A percentile compares a stretch with the other conserved stretches of the same genome.
phyloP scores from a whole-genome alignment of 2,329 filamentous ascomycete genomes.

The Fonsecaea erecta region DNA sequence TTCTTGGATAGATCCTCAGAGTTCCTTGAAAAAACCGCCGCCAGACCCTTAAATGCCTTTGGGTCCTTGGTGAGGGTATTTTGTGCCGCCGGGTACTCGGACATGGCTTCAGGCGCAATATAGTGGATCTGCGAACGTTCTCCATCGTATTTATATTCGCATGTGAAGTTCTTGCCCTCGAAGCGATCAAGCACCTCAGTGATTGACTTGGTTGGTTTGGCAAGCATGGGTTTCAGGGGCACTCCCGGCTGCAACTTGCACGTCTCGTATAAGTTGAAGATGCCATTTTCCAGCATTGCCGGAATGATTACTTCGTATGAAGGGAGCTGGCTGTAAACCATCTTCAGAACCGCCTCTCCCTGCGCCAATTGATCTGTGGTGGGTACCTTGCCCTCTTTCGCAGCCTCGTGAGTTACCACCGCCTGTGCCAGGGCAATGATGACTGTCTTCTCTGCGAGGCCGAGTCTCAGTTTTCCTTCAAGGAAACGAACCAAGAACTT shows the following conservation, averaged over 20 bases:
- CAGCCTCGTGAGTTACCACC: slow-evolving; percentile 79
- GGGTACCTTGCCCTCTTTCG: slow-evolving; percentile 70
- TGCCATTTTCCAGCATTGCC: slow-evolving; percentile 82
- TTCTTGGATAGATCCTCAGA: slow-evolving; percentile 97
- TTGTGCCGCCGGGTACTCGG: slow-evolving; percentile 68
- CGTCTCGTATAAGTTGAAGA: slow-evolving; percentile 77
- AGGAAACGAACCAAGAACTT: slow-evolving; percentile 93
- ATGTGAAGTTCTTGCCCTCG: slow-evolving; percentile 92
- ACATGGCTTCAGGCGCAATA: slow-evolving; percentile 76
- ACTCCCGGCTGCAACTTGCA: slow-evolving; percentile 94
- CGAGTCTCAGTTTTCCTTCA: slow-evolving; percentile 90
- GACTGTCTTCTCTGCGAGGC: slow-evolving; percentile 89
- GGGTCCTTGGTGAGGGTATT: slow-evolving; percentile 67
- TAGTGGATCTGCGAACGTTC: slow-evolving; percentile 99
- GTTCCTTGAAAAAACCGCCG: slow-evolving; percentile 95
- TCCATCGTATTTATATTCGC: slow-evolving; percentile 98
- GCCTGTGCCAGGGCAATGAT: slow-evolving; percentile 89
- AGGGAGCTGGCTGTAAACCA: slow-evolving; percentile 90
- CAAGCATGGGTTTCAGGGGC: slow-evolving; percentile 96
- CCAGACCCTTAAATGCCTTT: slow-evolving; percentile 66
- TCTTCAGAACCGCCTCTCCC: slow-evolving; percentile 84
- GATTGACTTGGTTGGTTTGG: slow-evolving; percentile 97
- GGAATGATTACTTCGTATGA: slow-evolving; percentile 96
- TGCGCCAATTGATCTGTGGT: slow-evolving; percentile 77
- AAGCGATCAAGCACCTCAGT: slow-evolving; percentile 97